phyloP scores from a whole-genome alignment of 805 yeast species.

The Monosporozyma siamensis region DNA sequence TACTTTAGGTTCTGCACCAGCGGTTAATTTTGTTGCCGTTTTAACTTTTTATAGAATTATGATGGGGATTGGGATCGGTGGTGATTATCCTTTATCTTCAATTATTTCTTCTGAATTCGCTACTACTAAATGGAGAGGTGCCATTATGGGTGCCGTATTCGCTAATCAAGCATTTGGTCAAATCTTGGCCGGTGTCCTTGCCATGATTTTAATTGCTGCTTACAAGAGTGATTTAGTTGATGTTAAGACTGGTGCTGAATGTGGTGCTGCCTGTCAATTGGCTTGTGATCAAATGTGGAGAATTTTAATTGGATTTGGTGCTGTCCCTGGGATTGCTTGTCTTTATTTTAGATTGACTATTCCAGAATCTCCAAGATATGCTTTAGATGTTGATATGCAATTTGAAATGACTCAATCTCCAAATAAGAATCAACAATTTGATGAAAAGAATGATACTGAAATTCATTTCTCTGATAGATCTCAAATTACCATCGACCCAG shows the following conservation, averaged over 20 bases:
- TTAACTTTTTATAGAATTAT: constrained; percentile 71
- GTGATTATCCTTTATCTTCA: constrained; percentile 93
- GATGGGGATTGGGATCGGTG: constrained; percentile 96
- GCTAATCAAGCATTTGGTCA: constrained; percentile 98
- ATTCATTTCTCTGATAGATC: constrained; percentile 26
- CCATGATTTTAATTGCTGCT: constrained; percentile 65
- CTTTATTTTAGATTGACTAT: constrained; percentile 87
- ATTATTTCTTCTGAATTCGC: constrained; percentile 87
- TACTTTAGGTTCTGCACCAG: constrained; percentile 60
- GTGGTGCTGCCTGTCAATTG: constrained; percentile 56
- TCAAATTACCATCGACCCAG: neutral
- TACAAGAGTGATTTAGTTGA: constrained; percentile 52
- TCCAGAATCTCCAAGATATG: constrained; percentile 90
- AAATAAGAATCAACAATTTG: neutral
- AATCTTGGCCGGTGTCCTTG: constrained; percentile 76
- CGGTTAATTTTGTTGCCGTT: constrained; percentile 63
- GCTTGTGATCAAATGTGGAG: constrained; percentile 96
- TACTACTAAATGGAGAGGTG: constrained; percentile 96
- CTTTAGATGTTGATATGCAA: constrained; percentile 57
- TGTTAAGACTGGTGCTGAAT: constrained; percentile 48
- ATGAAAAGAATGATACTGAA: constrained; percentile 30
- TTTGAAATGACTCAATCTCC: neutral
- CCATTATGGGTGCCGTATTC: constrained; percentile 92
- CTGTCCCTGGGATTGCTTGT: constrained; percentile 79
- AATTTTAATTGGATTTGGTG: constrained; percentile 79